Percentiles rank a stretch among this genome's conserved stretches.
These are phyloP conservation scores for Mucor saturninus DNA, from an alignment of 371 early-diverging fungal species.

Conservation along the genomic window DNA sequence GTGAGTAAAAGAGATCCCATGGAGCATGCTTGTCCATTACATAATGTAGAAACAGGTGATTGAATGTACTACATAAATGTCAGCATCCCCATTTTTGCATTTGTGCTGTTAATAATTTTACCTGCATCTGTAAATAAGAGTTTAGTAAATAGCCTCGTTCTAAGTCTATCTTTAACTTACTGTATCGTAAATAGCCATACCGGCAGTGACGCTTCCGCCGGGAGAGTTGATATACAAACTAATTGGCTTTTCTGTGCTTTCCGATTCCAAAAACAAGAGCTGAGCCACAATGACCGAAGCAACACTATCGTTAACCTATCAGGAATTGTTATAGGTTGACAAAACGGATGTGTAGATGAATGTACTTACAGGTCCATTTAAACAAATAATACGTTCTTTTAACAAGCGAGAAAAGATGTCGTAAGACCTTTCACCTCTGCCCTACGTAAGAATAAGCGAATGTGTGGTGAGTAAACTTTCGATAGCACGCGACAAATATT, in stretches of 20 bases:
- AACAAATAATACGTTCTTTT: conserved; percentile 95
- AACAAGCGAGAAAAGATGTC: conserved; percentile 96
- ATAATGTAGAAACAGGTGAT: conserved; percentile 92
- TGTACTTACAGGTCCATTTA: conserved; percentile 82
- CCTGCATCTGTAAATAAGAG: conserved; percentile 5
- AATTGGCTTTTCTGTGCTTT: conserved; percentile 92
- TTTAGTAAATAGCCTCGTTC: not conserved
- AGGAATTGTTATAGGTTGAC: not conserved
- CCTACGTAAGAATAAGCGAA: conserved; percentile 34
- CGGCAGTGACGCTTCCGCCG: conserved; percentile 95
- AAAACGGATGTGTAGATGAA: not conserved
- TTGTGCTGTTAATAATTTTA: not conserved
- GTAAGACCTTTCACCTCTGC: conserved; percentile 83
- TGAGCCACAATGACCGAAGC: conserved; percentile 93
- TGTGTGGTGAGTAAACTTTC: too few species aligned
- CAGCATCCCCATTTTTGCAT: not conserved
- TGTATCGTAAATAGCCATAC: conserved; percentile 94
- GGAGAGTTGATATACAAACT: conserved; percentile 96
- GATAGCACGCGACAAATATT: not conserved
- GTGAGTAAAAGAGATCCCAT: conserved; percentile 96
- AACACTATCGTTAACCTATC: conserved; percentile 79
- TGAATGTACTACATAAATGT: conserved; percentile 79
- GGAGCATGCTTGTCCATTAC: conserved; percentile 96
- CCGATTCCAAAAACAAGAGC: conserved; percentile 93
- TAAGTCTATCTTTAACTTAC: conserved; percentile 42